A percentile compares a stretch with the other conserved stretches of the same genome.
These are phyloP conservation scores for Penicillium tannophilum DNA, from an alignment of 495 filamentous ascomycete genomes.

Conservation along the genomic window DNA sequence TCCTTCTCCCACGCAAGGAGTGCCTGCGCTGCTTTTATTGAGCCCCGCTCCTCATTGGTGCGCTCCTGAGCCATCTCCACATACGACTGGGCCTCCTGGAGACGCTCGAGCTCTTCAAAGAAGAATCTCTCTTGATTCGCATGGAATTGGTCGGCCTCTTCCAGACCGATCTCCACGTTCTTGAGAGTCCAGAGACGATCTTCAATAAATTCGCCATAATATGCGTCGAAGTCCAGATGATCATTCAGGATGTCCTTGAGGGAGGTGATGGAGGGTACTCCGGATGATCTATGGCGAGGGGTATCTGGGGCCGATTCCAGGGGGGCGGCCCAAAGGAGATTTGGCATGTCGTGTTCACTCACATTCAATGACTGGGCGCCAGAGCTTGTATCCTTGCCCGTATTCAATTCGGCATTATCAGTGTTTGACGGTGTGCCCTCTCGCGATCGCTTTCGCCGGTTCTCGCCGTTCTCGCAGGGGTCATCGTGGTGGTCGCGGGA, in stretches of 20 bases:
- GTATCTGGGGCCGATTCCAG: neutral
- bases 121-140: neutral
- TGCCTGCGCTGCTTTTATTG: too few species aligned
- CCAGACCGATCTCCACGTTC: neutral
- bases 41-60: too few species aligned
- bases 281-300: too few species aligned
- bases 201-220: too few species aligned
- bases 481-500: conserved; percentile 19
- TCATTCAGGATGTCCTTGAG: too few species aligned
- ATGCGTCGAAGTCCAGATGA: too few species aligned
- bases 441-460: conserved; percentile 50
- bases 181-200: neutral
- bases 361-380: conserved; percentile 13
- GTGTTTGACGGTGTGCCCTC: conserved; percentile 32
- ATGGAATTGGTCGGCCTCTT: neutral
- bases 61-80: too few species aligned
- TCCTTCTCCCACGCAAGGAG: too few species aligned
- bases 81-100: too few species aligned
- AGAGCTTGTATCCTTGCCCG: conserved; percentile 9
- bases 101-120: too few species aligned
- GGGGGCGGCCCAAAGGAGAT: neutral
- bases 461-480: conserved; percentile 27
- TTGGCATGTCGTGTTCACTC: conserved; percentile 17
- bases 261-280: too few species aligned
- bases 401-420: conserved; percentile 4